These are phyloP conservation scores for Botrytis aclada DNA, from an alignment of 2,329 filamentous ascomycete species.

Conservation along the genomic window DNA sequence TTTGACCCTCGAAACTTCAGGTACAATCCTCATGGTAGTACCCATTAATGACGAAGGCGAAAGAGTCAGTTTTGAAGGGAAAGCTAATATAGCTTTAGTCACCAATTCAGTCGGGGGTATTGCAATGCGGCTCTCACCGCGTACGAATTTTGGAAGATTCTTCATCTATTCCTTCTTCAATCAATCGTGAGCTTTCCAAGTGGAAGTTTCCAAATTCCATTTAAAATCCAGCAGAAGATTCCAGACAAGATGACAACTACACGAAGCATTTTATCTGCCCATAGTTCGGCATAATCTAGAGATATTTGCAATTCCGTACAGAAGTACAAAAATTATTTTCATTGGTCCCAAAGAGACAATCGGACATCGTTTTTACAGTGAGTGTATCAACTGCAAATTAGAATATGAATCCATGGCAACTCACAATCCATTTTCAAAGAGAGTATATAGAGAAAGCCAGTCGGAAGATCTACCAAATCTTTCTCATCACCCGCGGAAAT, in stretches of 20 bases:
- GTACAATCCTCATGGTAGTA: not conserved
- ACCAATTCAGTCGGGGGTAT: not conserved
- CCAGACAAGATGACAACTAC: not conserved
- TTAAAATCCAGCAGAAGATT: rapidly evolving
- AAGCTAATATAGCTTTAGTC: not conserved
- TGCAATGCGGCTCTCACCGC: not conserved
- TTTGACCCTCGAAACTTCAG: not conserved
- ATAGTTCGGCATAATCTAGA: not conserved
- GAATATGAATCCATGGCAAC: too few relatives aligned
- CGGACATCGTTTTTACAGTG: too few relatives aligned
- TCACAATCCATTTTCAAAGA: too few relatives aligned
- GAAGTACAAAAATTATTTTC: too few relatives aligned
- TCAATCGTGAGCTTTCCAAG: not conserved
- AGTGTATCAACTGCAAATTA: too few relatives aligned
- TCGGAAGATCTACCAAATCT: too few relatives aligned
- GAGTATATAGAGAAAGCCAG: too few relatives aligned
- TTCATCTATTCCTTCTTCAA: not conserved
- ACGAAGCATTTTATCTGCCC: not conserved
- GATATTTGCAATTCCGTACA: too few relatives aligned
- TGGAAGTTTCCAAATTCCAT: not conserved
- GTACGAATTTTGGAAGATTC: not conserved
- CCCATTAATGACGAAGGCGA: not conserved
- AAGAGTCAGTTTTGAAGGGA: not conserved
- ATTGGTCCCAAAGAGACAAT: too few relatives aligned
- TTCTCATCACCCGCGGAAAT: too few relatives aligned